A percentile compares a stretch with the other conserved stretches of the same genome.
Evolutionary conservation across 768 basidiomycete genomes (phyloP).

Genomic region (Rhodosporidiobolus sp.): DNA sequence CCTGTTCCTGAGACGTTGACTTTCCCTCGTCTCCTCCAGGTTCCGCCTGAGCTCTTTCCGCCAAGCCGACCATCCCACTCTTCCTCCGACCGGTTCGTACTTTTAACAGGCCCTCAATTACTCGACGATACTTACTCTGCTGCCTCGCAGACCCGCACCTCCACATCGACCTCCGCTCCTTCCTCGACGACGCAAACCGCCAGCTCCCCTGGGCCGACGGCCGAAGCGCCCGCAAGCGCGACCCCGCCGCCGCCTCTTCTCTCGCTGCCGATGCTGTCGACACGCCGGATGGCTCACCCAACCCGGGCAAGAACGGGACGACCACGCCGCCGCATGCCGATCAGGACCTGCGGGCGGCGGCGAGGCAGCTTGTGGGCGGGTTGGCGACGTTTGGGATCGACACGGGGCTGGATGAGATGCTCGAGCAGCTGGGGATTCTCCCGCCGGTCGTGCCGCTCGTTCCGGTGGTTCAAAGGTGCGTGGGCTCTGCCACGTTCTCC

Average conservation of each 20-base stretch:
- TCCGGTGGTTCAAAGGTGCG: slow-evolving; percentile 42
- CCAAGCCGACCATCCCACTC: no score
- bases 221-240: slow-evolving; percentile 30
- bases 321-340: no score
- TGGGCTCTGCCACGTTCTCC: neutral
- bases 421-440: slow-evolving; percentile 58
- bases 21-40: slow-evolving; percentile 12
- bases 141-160: slow-evolving; percentile 30
- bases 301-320: neutral
- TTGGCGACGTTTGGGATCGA: slow-evolving; percentile 70
- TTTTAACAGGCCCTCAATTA: no score
- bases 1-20: neutral
- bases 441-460: slow-evolving; percentile 45
- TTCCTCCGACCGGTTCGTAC: neutral
- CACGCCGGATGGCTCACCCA: slow-evolving; percentile 42
- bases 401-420: slow-evolving; percentile 66
- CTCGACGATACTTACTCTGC: no score
- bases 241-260: slow-evolving; percentile 31
- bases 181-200: slow-evolving; percentile 2
- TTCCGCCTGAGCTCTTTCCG: slow-evolving; percentile 5
- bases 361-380: slow-evolving; percentile 62
- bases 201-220: slow-evolving; percentile 32
- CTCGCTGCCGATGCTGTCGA: no score
- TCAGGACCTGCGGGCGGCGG: slow-evolving; percentile 55
- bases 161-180: slow-evolving; percentile 17